A percentile compares a stretch with the other conserved stretches of the same genome.
phyloP scores from a whole-genome alignment of 1,284 basidiomycete genomes.

The Malassezia japonica region DNA sequence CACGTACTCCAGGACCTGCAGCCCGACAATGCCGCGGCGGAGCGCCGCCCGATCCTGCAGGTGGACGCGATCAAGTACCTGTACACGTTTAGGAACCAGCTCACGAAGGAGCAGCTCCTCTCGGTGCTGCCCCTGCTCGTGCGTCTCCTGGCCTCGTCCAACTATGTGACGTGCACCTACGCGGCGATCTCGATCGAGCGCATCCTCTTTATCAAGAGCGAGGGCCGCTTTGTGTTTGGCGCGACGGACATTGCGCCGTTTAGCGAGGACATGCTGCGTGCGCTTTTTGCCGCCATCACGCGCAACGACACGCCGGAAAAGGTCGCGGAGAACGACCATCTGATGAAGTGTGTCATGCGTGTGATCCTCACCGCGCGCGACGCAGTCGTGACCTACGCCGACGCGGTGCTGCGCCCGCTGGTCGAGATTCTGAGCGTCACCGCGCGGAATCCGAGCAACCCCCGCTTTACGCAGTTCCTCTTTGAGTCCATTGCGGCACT shows the following conservation, averaged over 20 bases:
- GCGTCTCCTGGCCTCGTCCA: conserved; percentile 59
- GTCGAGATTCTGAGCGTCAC: conserved; percentile 75
- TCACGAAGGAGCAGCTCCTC: conserved; percentile 86
- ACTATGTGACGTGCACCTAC: conserved; percentile 51
- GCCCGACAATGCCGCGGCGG: conserved; percentile 17
- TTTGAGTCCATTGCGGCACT: conserved; percentile 90
- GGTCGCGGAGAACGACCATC: conserved; percentile 91
- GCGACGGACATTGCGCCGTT: conserved; percentile 76
- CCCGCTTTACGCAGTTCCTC: conserved; percentile 91
- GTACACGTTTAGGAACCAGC: conserved; percentile 75
- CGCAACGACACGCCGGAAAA: conserved; percentile 76
- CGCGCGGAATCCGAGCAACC: conserved; percentile 91
- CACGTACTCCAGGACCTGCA: conserved; percentile 82
- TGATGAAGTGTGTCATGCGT: conserved; percentile 97
- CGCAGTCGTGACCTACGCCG: conserved; percentile 61
- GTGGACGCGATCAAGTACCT: conserved; percentile 71
- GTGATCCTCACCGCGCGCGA: conserved; percentile 80
- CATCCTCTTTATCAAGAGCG: conserved; percentile 67
- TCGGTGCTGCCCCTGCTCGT: conserved; percentile 80
- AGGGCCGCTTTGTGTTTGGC: conserved; percentile 56
- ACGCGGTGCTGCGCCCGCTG: conserved; percentile 63
- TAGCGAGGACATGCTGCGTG: conserved; percentile 65
- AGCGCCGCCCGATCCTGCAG: conserved; percentile 65
- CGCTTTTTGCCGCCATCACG: conserved; percentile 72
- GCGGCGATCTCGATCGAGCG: conserved; percentile 51